Percentiles rank a stretch among this genome's conserved stretches.
These are phyloP conservation scores for Gossypium mustelinum DNA, from an alignment of 345 rosid species.

Conservation along the genomic window DNA sequence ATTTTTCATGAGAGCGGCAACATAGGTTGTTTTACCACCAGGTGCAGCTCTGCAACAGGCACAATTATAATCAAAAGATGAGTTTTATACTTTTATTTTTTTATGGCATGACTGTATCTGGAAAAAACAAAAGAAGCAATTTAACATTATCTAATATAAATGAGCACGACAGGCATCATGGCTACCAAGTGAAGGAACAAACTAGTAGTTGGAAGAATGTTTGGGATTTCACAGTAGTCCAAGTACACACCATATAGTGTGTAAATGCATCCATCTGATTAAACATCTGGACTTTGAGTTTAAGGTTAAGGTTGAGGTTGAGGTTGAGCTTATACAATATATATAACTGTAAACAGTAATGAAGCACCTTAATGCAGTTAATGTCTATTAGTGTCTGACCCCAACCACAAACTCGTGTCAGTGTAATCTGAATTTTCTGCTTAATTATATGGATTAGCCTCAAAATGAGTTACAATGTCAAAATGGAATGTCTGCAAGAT, in stretches of 20 bases:
- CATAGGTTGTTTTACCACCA: slow-evolving; percentile 81
- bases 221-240: neutral
- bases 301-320: neutral
- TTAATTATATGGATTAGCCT: neutral
- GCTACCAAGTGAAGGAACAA: neutral
- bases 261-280: neutral
- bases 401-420: neutral
- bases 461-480: neutral
- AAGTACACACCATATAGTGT: neutral
- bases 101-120: neutral
- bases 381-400: neutral
- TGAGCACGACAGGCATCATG: neutral
- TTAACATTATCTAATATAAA: neutral
- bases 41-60: slow-evolving; percentile 78
- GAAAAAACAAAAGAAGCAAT: neutral
- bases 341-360: neutral
- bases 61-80: slow-evolving; percentile 17
- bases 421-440: neutral
- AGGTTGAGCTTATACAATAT: neutral
- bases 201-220: neutral
- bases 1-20: slow-evolving; percentile 83
- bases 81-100: neutral
- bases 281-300: neutral
- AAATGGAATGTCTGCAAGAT: neutral
- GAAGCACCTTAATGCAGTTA: neutral